Conservation (phyloP, 1,139 yeast species). For the Wickerhamomyces sp. region DNA sequence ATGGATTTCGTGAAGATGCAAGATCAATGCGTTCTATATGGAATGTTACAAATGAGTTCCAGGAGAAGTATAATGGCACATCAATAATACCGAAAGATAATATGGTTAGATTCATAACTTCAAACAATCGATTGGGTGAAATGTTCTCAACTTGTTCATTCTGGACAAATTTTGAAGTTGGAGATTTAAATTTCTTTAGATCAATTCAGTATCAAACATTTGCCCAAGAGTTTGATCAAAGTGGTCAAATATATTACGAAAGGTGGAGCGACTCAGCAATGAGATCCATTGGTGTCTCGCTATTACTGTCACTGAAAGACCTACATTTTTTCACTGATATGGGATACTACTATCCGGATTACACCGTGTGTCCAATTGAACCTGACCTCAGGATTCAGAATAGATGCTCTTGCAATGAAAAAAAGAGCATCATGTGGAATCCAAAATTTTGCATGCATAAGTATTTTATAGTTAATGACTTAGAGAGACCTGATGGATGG, state of each 20-base stretch:
- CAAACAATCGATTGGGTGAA: slow-evolving; percentile 41
- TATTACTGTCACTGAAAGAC: slow-evolving; percentile 39
- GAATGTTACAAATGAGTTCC: slow-evolving; percentile 47
- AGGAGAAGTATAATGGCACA: slow-evolving; percentile 33
- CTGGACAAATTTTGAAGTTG: slow-evolving; percentile 59
- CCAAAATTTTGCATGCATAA: slow-evolving; percentile 15
- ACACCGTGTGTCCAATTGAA: slow-evolving; percentile 52
- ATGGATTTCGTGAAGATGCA: slow-evolving; percentile 53
- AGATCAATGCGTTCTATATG: slow-evolving; percentile 56
- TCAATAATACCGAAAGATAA: slow-evolving; percentile 43
- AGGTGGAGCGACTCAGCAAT: slow-evolving; percentile 64
- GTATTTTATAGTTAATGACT: slow-evolving; percentile 8
- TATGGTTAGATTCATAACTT: slow-evolving; percentile 44
- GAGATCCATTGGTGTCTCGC: slow-evolving; percentile 50
- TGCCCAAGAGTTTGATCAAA: slow-evolving; percentile 44
- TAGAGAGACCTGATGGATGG: slow-evolving; percentile 14
- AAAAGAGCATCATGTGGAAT: slow-evolving; percentile 15
- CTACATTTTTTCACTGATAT: slow-evolving; percentile 53
- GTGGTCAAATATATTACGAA: slow-evolving; percentile 58
- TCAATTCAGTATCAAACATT: slow-evolving; percentile 40
- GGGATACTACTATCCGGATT: slow-evolving; percentile 43
- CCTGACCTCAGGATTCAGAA: slow-evolving; percentile 36
- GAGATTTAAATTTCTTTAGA: slow-evolving; percentile 50
- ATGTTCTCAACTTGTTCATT: slow-evolving; percentile 53
- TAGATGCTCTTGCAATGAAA: slow-evolving; percentile 47